A percentile compares a stretch with the other conserved stretches of the same genome.
phyloP scores from a whole-genome alignment of 1,139 yeast genomes.

The Saccharomycopsis crataegensis region DNA sequence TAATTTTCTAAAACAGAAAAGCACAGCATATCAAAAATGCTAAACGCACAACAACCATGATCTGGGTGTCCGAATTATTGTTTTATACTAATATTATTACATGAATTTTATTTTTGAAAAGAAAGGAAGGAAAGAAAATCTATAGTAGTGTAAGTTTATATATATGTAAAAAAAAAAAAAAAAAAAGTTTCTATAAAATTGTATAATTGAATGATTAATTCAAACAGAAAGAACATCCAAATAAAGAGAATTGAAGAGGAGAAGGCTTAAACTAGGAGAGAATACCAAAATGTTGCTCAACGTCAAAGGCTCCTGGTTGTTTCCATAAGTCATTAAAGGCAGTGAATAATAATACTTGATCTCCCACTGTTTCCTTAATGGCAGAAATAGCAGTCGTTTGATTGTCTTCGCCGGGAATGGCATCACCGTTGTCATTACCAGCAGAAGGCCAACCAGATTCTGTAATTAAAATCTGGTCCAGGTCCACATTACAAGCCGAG shows the following conservation, averaged over 20 bases:
- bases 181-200: neutral
- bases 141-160: no score
- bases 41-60: no score
- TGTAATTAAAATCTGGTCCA: conserved; percentile 43
- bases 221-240: neutral
- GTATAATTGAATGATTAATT: no score
- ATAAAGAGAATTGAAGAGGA: neutral
- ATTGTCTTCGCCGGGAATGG: conserved; percentile 49
- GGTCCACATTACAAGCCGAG: conserved; percentile 54
- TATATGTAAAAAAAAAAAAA: no score
- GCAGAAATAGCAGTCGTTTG: conserved; percentile 47
- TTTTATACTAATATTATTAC: no score
- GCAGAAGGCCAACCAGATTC: conserved; percentile 70
- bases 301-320: conserved; percentile 51
- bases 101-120: no score
- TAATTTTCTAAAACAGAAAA: no score
- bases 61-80: no score
- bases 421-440: conserved; percentile 46
- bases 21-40: no score
- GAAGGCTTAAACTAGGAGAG: conserved; percentile 25
- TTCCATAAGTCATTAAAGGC: conserved; percentile 70
- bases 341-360: conserved; percentile 24
- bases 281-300: conserved; percentile 76
- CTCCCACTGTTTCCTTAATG: conserved; percentile 35
- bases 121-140: no score